These are phyloP conservation scores for Grosmannia penicillata DNA, from an alignment of 2,329 filamentous ascomycete genomes.

Conservation along the genomic window DNA sequence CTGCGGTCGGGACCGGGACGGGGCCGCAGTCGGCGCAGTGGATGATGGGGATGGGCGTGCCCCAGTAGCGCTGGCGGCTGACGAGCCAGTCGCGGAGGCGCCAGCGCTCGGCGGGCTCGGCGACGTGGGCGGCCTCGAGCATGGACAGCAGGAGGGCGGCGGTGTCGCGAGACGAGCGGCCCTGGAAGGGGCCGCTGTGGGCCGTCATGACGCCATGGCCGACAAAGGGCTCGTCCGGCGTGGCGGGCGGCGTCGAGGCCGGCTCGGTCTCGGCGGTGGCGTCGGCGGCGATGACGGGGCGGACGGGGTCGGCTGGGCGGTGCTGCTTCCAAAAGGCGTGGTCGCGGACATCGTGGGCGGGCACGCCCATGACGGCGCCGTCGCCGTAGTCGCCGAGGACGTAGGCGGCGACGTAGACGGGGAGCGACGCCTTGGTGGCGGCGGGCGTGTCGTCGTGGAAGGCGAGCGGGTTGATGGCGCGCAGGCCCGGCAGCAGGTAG, in stretches of 20 bases:
- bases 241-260: constrained; percentile 21
- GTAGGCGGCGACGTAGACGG: constrained; percentile 72
- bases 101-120: constrained; percentile 56
- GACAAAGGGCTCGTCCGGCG: constrained; percentile 38
- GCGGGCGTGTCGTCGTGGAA: constrained; percentile 35
- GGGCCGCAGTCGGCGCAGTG: constrained; percentile 66
- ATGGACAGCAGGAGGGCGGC: constrained; percentile 43
- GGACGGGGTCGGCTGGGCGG: constrained; percentile 41
- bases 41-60: constrained; percentile 75
- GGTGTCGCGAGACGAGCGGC: constrained; percentile 47
- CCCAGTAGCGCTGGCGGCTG: constrained; percentile 88
- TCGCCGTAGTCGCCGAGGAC: constrained; percentile 76
- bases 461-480: constrained; percentile 51
- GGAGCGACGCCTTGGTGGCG: constrained; percentile 42
- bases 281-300: constrained; percentile 45
- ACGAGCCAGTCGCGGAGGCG: constrained; percentile 79
- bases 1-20: constrained; percentile 60
- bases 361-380: constrained; percentile 84
- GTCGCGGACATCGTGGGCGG: constrained; percentile 69
- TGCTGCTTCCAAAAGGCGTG: constrained; percentile 69
- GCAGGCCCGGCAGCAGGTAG: constrained; percentile 47
- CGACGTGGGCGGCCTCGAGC: constrained; percentile 40
- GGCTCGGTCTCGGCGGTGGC: constrained; percentile 21
- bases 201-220: constrained; percentile 54
- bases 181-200: constrained; percentile 49